Conservation (phyloP, 2,329 filamentous ascomycete species). For the Cercospora sp. region DNA sequence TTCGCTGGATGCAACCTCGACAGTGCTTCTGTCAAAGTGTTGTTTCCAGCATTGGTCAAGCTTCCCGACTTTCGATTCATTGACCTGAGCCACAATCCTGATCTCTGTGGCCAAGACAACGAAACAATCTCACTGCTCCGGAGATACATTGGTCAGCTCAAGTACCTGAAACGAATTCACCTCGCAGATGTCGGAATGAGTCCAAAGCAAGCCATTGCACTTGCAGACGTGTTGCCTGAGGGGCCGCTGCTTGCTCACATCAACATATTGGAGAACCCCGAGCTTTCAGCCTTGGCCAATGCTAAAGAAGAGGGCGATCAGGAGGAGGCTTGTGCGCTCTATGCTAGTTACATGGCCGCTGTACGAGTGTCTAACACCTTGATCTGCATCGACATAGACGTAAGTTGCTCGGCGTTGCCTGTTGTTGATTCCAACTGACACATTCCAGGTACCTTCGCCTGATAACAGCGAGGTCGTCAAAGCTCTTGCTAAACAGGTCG, state of each 20-base stretch:
- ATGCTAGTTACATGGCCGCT: constrained; percentile 86
- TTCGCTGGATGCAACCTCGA: constrained; percentile 81
- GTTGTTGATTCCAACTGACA: constrained; percentile 7
- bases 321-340: constrained; percentile 91
- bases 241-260: constrained; percentile 78
- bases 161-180: constrained; percentile 77
- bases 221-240: constrained; percentile 89
- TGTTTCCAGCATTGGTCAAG: constrained; percentile 71
- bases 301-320: constrained; percentile 76
- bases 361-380: constrained; percentile 79
- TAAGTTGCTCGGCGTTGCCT: constrained; percentile 28
- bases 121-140: constrained; percentile 59
- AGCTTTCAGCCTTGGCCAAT: constrained; percentile 68
- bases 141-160: constrained; percentile 80
- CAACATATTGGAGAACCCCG: constrained; percentile 78
- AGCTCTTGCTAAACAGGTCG: constrained; percentile 88
- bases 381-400: constrained; percentile 87
- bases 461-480: constrained; percentile 89
- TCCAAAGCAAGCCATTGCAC: constrained; percentile 82
- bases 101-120: constrained; percentile 59
- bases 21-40: constrained; percentile 67
- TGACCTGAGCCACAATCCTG: constrained; percentile 85
- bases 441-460: constrained; percentile 61
- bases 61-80: constrained; percentile 80
- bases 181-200: constrained; percentile 80